Evolutionary conservation across 495 filamentous ascomycete species (phyloP).

Genomic region (Pseudomonodictys pantanalensis): DNA sequence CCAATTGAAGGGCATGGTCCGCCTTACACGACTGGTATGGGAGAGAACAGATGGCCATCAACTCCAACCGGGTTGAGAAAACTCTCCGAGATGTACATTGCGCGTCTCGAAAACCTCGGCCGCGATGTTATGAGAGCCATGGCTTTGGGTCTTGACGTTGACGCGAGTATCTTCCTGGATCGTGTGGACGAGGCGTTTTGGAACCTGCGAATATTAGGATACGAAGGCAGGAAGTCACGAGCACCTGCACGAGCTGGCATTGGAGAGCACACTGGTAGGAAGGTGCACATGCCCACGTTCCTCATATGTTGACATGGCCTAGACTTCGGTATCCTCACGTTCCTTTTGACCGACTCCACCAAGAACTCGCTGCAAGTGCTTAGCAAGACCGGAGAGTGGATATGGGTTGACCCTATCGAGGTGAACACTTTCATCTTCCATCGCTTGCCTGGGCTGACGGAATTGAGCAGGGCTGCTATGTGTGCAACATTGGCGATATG

Average conservation of each 20-base stretch:
- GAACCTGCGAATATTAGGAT: constrained; percentile 4
- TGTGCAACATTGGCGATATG: constrained; percentile 12
- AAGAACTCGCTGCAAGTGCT: constrained; percentile 7
- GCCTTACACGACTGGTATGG: constrained; percentile 5
- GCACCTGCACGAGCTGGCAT: not conserved
- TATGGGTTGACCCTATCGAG: constrained; percentile 4
- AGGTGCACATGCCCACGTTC: no score
- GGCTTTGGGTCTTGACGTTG: not conserved
- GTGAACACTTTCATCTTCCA: not conserved
- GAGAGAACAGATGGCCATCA: constrained; percentile 3
- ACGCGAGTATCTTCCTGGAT: not conserved
- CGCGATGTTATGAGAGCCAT: constrained; percentile 5
- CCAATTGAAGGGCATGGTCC: not conserved
- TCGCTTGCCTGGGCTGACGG: not conserved
- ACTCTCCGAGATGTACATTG: not conserved
- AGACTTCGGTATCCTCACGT: constrained; percentile 8
- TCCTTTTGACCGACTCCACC: constrained; percentile 2
- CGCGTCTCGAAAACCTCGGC: not conserved
- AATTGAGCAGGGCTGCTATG: constrained; percentile 1
- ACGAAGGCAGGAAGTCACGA: constrained; percentile 2
- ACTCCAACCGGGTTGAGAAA: not conserved
- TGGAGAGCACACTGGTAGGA: constrained; percentile 5
- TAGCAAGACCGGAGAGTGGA: constrained; percentile 6
- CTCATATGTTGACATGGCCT: not conserved
- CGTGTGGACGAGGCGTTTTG: constrained; percentile 7